Evolutionary conservation across 805 yeast species (phyloP).

Genomic region (Saccharomycopsis sp.): DNA sequence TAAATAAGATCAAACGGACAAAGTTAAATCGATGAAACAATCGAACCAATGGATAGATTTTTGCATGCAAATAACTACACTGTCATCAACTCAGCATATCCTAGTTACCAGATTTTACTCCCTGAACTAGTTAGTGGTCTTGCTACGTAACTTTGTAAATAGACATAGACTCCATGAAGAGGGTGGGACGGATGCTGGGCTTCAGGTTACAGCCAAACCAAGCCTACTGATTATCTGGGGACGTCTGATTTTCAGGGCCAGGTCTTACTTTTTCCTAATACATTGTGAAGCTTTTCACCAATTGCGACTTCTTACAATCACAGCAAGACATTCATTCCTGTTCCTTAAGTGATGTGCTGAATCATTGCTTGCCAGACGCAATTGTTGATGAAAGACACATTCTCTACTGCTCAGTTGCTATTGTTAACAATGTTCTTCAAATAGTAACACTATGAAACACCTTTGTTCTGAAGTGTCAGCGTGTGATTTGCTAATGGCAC

Average conservation of each 20-base stretch:
- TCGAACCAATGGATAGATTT: background rate
- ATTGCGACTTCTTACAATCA: background rate
- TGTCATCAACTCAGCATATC: background rate
- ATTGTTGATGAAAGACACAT: no score
- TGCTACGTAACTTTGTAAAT: no score
- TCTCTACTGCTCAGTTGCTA: background rate
- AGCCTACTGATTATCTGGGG: no score
- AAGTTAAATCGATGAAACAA: background rate
- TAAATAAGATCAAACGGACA: no score
- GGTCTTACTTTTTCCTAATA: no score
- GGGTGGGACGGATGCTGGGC: no score
- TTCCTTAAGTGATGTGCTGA: no score
- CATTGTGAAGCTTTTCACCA: no score
- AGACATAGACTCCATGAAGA: no score
- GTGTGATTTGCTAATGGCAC: background rate
- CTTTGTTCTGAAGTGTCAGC: background rate
- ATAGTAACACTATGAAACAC: background rate
- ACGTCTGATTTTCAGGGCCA: background rate
- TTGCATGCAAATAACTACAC: background rate
- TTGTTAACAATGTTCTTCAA: background rate
- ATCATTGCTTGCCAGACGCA: no score
- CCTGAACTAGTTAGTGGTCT: background rate
- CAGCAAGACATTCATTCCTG: background rate
- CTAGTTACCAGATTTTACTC: background rate
- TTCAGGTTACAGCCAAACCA: no score